Evolutionary conservation across 208 protist genomes (phyloP).

Genomic region (Crithidia mellificae): DNA sequence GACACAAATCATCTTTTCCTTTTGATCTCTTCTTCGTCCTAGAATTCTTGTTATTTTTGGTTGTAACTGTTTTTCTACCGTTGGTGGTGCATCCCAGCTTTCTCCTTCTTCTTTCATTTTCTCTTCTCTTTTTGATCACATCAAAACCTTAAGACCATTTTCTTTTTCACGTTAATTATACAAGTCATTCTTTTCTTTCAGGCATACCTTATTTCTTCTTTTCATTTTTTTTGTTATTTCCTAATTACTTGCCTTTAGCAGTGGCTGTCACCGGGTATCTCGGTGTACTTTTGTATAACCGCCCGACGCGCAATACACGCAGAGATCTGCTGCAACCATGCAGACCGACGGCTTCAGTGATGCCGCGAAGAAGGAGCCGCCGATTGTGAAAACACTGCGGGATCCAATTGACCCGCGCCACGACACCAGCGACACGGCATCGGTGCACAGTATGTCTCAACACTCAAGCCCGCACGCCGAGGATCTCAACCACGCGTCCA

Average conservation of each 20-base stretch:
- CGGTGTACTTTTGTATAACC: not conserved
- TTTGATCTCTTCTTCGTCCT: too few relatives aligned
- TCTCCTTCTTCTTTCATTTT: too few relatives aligned
- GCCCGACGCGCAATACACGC: not conserved
- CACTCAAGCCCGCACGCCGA: constrained; percentile 6
- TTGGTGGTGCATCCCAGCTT: too few relatives aligned
- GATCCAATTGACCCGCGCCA: constrained; percentile 8
- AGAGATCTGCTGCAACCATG: not conserved
- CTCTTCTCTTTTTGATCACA: too few relatives aligned
- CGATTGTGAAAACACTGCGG: not conserved
- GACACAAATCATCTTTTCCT: too few relatives aligned
- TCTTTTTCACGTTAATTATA: too few relatives aligned
- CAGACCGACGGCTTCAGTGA: constrained; percentile 2
- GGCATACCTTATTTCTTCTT: not conserved
- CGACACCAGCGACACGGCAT: constrained; percentile 4
- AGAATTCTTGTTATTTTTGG: too few relatives aligned
- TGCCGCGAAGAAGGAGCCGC: constrained; percentile 2
- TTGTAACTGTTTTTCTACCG: too few relatives aligned
- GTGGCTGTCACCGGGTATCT: too few relatives aligned
- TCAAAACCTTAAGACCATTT: too few relatives aligned
- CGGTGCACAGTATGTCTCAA: not conserved
- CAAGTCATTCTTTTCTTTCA: not conserved
- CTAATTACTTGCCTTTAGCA: too few relatives aligned
- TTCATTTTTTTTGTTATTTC: too few relatives aligned
- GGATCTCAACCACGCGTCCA: constrained; percentile 14